Base-by-base conservation (phyloP, 2,329 filamentous ascomycete species). In the Ophiocordyceps camponoti-rufipedis region DNA sequence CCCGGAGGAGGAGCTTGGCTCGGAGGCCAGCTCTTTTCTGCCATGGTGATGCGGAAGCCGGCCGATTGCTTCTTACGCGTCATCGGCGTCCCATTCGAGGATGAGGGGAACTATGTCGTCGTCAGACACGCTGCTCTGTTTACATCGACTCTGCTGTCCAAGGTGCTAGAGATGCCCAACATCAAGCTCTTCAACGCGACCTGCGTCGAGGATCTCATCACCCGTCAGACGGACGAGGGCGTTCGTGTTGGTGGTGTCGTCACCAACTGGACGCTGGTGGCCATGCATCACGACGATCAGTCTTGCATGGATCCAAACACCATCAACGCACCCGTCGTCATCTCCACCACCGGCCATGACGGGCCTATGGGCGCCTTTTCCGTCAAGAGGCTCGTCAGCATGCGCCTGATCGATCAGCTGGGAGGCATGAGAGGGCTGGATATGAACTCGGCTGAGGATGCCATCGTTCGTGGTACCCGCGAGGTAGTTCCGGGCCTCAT, bases 291-390 rank as follows among this genome's bases (percentile, higher is more conserved):
- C 63, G 82, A 87, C 59, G 83, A 89, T 61, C 86, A 94, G 68
- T 84, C 78, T 49, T 94, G 87, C 80, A 94, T 94, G 87, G 88
- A 94, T 62, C 87, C 87, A 53, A 94, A 91, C 75, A 94, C 87
- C 56, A 94, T 94, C 74, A 94, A 94, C 59, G 85, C 86, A 0
- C 86, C 87, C 1, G 64, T 94, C 48, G 71, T 94, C 58, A 83
- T 95, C 67, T 86, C 80, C 47, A 94, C 87, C 23, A 94, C 87
- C 0, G 88, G 87, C 44, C 87, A 95, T 56, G 87, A 95, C 53
- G 88, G 75, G 0, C 87, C 87, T 14, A 93, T 94, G 60, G 88
- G 87, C 42, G 87, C 87, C 44, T 95, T 95, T 70, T 83, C 68
- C 52, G 87, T 85, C 61, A 94, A 94, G 75, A 78, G 87, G 43